Evolutionary conservation across 805 yeast genomes (phyloP).

Genomic region (Yarrowia porcina): DNA sequence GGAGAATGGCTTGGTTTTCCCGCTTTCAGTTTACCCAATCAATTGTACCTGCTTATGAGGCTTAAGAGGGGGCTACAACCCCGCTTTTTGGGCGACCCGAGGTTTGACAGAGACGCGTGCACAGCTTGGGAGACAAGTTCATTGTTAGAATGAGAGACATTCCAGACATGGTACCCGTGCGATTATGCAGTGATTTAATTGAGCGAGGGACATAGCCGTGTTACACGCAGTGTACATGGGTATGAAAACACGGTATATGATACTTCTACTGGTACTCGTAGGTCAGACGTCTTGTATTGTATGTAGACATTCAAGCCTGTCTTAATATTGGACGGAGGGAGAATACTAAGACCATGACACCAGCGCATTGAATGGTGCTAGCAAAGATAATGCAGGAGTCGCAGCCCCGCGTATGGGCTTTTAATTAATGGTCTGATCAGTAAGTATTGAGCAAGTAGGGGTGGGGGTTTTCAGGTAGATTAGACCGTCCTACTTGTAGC

Average conservation of each 20-base stretch:
- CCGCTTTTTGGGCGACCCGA: neutral
- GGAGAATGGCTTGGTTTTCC: neutral
- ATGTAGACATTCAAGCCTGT: too few species aligned
- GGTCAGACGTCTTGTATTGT: too few species aligned
- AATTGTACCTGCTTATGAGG: neutral
- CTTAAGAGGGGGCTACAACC: neutral
- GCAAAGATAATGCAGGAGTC: neutral
- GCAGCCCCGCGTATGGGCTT: neutral
- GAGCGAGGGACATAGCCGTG: neutral
- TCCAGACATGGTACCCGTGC: neutral
- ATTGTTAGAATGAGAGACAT: neutral
- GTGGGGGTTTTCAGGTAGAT: too few species aligned
- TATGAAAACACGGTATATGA: too few species aligned
- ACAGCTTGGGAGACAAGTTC: neutral
- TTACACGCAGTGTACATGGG: too few species aligned
- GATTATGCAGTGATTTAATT: neutral
- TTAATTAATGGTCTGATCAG: neutral
- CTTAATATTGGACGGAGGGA: too few species aligned
- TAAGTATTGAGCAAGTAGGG: too few species aligned
- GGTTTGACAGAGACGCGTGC: neutral
- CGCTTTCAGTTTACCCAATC: neutral
- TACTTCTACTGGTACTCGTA: too few species aligned
- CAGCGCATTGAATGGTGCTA: too few species aligned
- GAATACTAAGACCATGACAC: too few species aligned
- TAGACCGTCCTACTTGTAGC: too few species aligned